Conservation (phyloP, 495 filamentous ascomycete species). For the Lindgomyces ingoldianus region DNA sequence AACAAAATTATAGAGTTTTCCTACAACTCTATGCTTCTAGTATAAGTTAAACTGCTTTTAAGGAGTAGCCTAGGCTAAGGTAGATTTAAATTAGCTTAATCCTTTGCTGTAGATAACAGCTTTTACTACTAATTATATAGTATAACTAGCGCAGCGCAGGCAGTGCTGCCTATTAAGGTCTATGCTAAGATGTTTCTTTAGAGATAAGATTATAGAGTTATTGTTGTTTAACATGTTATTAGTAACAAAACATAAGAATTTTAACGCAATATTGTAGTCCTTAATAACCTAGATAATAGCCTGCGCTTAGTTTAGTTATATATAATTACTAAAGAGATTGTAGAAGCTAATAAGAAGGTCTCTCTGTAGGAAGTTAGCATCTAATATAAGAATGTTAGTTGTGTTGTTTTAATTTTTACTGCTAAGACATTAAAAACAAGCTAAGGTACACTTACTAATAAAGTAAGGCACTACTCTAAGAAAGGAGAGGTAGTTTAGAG, state of each 20-base stretch:
- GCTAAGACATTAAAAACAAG: too few relatives aligned
- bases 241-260: not conserved
- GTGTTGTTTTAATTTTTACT: too few relatives aligned
- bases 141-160: not conserved
- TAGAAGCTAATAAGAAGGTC: slow-evolving; percentile 1
- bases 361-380: not conserved
- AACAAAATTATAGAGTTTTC: too few relatives aligned
- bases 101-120: too few relatives aligned
- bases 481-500: too few relatives aligned
- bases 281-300: not conserved
- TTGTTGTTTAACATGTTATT: slow-evolving; percentile 1
- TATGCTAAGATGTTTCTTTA: not conserved
- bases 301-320: not conserved
- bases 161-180: not conserved
- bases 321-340: not conserved
- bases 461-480: too few relatives aligned
- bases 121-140: too few relatives aligned
- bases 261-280: not conserved
- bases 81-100: not conserved
- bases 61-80: not conserved
- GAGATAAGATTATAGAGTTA: not conserved
- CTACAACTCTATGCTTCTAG: not conserved
- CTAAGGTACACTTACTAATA: too few relatives aligned
- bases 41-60: not conserved
- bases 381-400: too few relatives aligned